These are phyloP conservation scores for Colletotrichum orchidophilum DNA, from an alignment of 2,329 filamentous ascomycete genomes.

Conservation along the genomic window DNA sequence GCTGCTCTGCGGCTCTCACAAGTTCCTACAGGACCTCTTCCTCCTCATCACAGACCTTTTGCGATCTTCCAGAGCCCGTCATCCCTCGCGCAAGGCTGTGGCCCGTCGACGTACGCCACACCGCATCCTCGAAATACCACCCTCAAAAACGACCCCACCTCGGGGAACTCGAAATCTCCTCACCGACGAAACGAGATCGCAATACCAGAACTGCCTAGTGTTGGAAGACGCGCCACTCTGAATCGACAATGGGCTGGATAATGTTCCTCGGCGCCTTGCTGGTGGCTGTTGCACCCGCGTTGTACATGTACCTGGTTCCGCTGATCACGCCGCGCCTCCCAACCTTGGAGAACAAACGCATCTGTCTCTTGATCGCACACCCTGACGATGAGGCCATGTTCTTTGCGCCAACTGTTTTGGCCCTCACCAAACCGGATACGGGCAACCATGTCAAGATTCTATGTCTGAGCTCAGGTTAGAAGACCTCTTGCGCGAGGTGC, in stretches of 20 bases:
- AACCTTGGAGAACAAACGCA: conserved; percentile 80
- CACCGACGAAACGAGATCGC: conserved; percentile 3
- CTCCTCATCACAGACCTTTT: not conserved
- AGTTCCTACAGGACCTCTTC: not conserved
- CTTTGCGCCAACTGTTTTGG: conserved; percentile 88
- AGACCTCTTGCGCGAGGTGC: conserved; percentile 36
- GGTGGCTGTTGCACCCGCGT: conserved; percentile 54
- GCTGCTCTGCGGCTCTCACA: not conserved
- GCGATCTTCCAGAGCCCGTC: not conserved
- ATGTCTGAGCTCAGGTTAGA: conserved; percentile 82
- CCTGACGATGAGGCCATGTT: conserved; percentile 99
- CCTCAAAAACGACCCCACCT: conserved; percentile 17
- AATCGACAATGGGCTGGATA: conserved; percentile 37
- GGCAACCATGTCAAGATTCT: conserved; percentile 95
- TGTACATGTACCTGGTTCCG: conserved; percentile 63
- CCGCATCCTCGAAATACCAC: conserved; percentile 9
- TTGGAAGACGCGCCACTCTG: not conserved
- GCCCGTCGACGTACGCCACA: conserved; percentile 14
- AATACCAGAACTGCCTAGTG: not conserved
- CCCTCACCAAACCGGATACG: conserved; percentile 80
- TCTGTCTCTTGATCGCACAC: conserved; percentile 93
- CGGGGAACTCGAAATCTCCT: not conserved
- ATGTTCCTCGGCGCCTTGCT: conserved; percentile 36
- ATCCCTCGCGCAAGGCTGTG: not conserved
- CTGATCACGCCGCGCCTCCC: conserved; percentile 66